Percentiles rank a stretch among this genome's conserved stretches.
Evolutionary conservation across 129 eudicot genomes (phyloP).

Genomic region (Flaveria trinervia): DNA sequence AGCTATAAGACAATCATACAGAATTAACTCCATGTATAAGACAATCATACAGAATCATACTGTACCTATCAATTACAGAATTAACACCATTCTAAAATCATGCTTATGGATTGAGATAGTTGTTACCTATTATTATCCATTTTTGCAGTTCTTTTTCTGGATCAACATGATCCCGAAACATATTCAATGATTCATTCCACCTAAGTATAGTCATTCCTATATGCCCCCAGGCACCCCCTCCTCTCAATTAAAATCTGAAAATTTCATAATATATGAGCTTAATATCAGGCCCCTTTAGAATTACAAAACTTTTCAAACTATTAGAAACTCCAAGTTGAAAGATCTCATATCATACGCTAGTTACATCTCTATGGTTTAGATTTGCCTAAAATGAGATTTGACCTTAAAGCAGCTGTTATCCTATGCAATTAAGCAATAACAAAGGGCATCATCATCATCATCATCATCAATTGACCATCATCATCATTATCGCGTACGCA

Average conservation of each 20-base stretch:
- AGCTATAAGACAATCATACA: neutral
- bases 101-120: slow-evolving; percentile 19
- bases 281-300: neutral
- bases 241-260: slow-evolving; percentile 33
- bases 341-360: neutral
- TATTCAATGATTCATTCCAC: slow-evolving; percentile 54
- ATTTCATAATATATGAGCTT: slow-evolving; percentile 9
- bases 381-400: neutral
- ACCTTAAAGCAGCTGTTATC: slow-evolving; percentile 1
- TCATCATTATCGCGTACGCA: neutral
- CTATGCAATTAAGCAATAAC: neutral
- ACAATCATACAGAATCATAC: neutral
- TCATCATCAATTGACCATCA: neutral
- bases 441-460: neutral
- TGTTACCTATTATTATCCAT: slow-evolving; percentile 50
- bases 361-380: too few species aligned
- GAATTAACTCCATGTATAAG: neutral
- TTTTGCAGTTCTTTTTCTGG: slow-evolving; percentile 64
- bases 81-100: slow-evolving; percentile 11
- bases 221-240: slow-evolving; percentile 25
- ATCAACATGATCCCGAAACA: slow-evolving; percentile 49
- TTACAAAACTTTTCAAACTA: too few species aligned
- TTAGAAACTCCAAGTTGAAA: neutral
- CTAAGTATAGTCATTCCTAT: slow-evolving; percentile 50
- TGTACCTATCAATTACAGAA: neutral